Conservation (phyloP, 441 rosid genomes). For the Populus hybrid region DNA sequence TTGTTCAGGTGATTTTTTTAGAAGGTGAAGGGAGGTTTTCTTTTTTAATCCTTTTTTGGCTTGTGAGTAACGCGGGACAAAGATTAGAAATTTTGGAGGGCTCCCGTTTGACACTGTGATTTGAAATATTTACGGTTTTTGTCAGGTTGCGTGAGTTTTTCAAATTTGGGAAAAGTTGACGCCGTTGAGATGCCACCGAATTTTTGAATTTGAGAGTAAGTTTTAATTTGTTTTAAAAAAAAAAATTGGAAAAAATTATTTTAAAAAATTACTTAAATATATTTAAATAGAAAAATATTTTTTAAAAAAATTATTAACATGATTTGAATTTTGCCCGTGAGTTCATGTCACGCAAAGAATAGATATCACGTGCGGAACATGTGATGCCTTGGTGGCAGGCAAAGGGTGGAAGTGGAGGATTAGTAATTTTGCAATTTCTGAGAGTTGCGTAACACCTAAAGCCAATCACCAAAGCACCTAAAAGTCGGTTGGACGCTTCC, state of each 20-base stretch:
- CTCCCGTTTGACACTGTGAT: background rate
- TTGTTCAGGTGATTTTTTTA: background rate
- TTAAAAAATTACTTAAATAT: no score
- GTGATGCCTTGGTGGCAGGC: background rate
- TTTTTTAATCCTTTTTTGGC: conserved; percentile 7
- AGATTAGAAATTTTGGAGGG: background rate
- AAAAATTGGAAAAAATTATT: no score
- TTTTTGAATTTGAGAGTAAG: no score
- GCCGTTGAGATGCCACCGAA: background rate
- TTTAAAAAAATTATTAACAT: no score
- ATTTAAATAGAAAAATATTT: no score
- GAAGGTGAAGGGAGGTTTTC: background rate
- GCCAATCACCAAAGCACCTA: no score
- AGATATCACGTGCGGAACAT: background rate
- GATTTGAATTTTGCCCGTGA: background rate
- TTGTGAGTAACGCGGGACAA: conserved; percentile 29
- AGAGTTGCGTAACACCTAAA: background rate
- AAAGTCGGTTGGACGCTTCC: background rate
- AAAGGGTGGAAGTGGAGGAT: background rate
- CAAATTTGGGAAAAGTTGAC: background rate
- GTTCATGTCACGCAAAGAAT: background rate
- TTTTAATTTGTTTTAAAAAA: no score
- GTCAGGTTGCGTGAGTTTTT: background rate
- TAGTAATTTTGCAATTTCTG: background rate
- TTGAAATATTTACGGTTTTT: conserved; percentile 2